Base-by-base conservation (phyloP, 176 grass and related monocot species). In the Triticum timopheevii region DNA sequence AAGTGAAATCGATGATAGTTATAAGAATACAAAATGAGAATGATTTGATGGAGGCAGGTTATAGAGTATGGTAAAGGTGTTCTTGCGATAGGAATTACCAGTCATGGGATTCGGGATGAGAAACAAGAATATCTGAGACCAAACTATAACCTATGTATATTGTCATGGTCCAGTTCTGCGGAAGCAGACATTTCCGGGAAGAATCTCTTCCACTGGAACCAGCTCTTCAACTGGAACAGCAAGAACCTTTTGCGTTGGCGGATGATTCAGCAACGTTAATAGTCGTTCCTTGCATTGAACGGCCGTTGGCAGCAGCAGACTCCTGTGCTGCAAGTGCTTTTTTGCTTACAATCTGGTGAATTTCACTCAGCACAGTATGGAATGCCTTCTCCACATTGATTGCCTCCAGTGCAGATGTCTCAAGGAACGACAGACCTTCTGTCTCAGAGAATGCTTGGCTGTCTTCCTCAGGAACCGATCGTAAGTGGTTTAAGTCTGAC, bases 341-440 rank as follows among this genome's bases (percentile, higher is more conserved):
- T 78, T 89, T 94, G 81, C 84, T 94, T 8, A 94, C 85, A 25
- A 81, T 94, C 65, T 94, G 89, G 35, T 91, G 90, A 74, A 94
- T 94, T 88, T 89, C 92, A 8, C 87, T 85, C 49, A 89, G 13
- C 44, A 89, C 59, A 12, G 87, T 89, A 11, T 92, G 92, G 30
- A 91, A 91, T 5, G 92, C 92, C 82, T 85, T 94, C 87, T 94
- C 89, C 30, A 94, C 75, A 49, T 92, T 94, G 74, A 82, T 4
- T 7, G 92, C 90, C 69, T 91, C 90, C 80, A 92, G 28, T 7
- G 92, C 89, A 28, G 92, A 94, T 8, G 92, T 94, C 86, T 94
- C 92, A 16, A 91, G 84, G 73, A 87, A 94, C 34, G 92, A 90
- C 6, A 92, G 78, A 27, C 78, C 78, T 84, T 94, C 89, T 61